Evolutionary conservation across 2,329 filamentous ascomycete genomes (phyloP).

Genomic region (Colletotrichum noveboracense): DNA sequence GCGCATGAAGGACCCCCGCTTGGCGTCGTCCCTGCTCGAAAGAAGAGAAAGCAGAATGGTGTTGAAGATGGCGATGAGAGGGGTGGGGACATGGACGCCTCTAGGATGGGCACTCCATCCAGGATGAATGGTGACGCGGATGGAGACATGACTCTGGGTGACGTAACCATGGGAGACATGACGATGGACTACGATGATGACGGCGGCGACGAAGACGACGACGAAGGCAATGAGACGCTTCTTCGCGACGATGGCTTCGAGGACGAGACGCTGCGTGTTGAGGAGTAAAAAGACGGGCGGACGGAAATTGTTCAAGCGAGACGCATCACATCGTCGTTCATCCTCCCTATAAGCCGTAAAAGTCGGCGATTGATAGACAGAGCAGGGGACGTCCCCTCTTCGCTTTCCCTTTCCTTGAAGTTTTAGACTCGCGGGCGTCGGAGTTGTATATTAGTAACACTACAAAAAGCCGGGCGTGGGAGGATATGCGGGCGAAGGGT

Average conservation of each 20-base stretch:
- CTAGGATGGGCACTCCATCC: background rate
- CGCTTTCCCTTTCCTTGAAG: background rate
- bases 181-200: slow-evolving; percentile 58
- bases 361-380: background rate
- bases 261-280: slow-evolving; percentile 29
- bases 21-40: slow-evolving; percentile 52
- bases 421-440: slow-evolving; percentile 8
- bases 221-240: slow-evolving; percentile 3
- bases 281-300: background rate
- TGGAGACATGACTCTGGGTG: slow-evolving; percentile 42
- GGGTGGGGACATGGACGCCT: slow-evolving; percentile 30
- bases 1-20: slow-evolving; percentile 47
- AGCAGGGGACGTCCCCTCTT: background rate
- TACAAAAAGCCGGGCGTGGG: background rate
- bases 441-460: slow-evolving; percentile 16
- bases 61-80: slow-evolving; percentile 18
- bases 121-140: slow-evolving; percentile 39
- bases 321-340: background rate
- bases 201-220: slow-evolving; percentile 24
- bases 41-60: slow-evolving; percentile 37
- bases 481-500: background rate
- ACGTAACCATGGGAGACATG: slow-evolving; percentile 42
- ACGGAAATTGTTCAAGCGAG: background rate
- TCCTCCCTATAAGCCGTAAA: background rate
- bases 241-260: slow-evolving; percentile 42